Evolutionary conservation across 495 filamentous ascomycete species (phyloP), one percentile per base, ranked within the genome.

Genomic region (Umbilicaria muhlenbergii): DNA sequence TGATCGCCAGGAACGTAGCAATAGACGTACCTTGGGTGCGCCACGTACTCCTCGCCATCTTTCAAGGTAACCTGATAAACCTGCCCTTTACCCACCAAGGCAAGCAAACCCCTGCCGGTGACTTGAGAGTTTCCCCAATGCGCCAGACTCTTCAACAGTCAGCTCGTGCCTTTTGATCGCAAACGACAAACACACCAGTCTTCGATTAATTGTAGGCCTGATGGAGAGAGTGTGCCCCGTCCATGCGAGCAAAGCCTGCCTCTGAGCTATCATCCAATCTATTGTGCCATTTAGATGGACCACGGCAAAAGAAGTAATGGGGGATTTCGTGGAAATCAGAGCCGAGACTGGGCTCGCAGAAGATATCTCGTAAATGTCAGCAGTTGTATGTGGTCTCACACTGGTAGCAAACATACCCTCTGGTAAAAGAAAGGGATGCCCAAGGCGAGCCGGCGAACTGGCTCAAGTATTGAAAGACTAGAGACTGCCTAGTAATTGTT

Each of bases 401-500:
- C 17, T 21, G 16, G 15, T 39, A 40, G 36, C 38, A 43, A 32
- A 11, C 45, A 39, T 43, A 77, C 70, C 61, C 73, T 75, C 64
- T 95, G 91, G 62, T 96, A 98, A 48, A 96, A 70, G 61, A 98
- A 98, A 5, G 91, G 91, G 32, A 95, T 76, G 41, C 87, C 81
- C 17, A 89, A 72, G 45, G 73, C 51, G 18, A 83, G 77, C 56
- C 91, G 75, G 34, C 74, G 68, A 53, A 94, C 74, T 11, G 91
- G 91, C 38, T 81, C 77, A 34, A 96, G 77, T 41, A 94, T 64
- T 43, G 87, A 92, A 47, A 98, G 70, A 3, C 85, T 87, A 11
- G 89, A 95, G 64, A 87, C 71, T 45, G 77, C 72, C 77, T 85
- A 44, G 13, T 5, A 1, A 44, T 43, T 10, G 21, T 48, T 44